These are phyloP conservation scores for Wickerhamiella nectarea DNA, from an alignment of 805 yeast species.

Conservation along the genomic window DNA sequence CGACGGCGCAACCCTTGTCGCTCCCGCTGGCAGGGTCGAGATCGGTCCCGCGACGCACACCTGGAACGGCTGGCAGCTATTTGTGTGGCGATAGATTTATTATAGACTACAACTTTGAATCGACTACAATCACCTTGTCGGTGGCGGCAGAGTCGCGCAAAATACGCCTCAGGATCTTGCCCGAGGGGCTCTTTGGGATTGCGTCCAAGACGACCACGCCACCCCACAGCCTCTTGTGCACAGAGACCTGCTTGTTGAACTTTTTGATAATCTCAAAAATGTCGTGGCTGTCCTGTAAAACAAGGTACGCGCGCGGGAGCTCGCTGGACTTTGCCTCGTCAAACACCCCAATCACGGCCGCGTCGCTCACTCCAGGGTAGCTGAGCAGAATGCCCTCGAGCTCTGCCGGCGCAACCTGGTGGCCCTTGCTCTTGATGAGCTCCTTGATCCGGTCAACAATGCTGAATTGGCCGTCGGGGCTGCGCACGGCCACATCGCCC, in stretches of 20 bases:
- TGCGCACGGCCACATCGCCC: constrained; percentile 38
- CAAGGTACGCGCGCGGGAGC: constrained; percentile 26
- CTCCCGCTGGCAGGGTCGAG: constrained; percentile 19
- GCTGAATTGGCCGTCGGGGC: constrained; percentile 27
- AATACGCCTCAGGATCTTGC: constrained; percentile 85
- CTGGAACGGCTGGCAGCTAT: constrained; percentile 24
- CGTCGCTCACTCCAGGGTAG: constrained; percentile 62
- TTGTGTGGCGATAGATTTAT: constrained; percentile 4
- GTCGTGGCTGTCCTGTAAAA: constrained; percentile 13
- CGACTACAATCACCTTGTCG: too few species aligned
- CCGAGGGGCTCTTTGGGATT: constrained; percentile 86
- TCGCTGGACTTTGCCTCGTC: constrained; percentile 69
- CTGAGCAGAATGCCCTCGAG: constrained; percentile 70
- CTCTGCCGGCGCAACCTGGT: constrained; percentile 86
- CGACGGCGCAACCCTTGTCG: constrained; percentile 44
- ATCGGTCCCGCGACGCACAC: constrained; percentile 15
- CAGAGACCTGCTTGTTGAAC: constrained; percentile 24
- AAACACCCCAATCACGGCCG: constrained; percentile 68
- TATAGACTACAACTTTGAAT: neutral
- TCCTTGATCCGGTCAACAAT: constrained; percentile 51
- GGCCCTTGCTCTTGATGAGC: constrained; percentile 55
- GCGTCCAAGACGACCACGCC: constrained; percentile 56
- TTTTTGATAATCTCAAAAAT: constrained; percentile 20
- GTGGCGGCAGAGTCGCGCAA: constrained; percentile 40
- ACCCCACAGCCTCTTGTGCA: constrained; percentile 28